Evolutionary conservation across 2,329 filamentous ascomycete genomes (phyloP).

Genomic region (Ophiostoma himal-ulmi): DNA sequence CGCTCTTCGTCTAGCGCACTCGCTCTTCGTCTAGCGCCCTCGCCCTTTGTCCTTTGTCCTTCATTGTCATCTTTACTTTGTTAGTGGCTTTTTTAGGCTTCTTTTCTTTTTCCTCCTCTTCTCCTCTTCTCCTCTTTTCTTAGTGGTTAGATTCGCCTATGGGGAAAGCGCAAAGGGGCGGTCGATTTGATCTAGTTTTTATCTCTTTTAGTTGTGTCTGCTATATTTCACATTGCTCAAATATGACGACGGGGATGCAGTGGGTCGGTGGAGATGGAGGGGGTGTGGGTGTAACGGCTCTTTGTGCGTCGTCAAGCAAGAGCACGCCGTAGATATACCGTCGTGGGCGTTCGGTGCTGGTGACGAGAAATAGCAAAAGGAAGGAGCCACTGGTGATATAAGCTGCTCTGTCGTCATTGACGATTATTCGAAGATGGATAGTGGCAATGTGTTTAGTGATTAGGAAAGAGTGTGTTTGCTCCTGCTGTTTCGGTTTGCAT

Average conservation of each 20-base stretch:
- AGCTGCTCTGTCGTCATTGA: background rate
- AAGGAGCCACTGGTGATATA: background rate
- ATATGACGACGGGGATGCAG: constrained; percentile 8
- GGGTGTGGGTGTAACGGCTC: constrained; percentile 12
- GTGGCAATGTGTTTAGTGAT: background rate
- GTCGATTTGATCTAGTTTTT: background rate
- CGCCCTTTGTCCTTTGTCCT: background rate
- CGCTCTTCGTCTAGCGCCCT: background rate
- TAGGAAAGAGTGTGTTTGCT: background rate
- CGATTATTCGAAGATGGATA: background rate
- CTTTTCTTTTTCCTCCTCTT: background rate
- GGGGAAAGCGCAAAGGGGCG: constrained; percentile 7
- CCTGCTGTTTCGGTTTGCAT: background rate
- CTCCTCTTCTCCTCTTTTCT: background rate
- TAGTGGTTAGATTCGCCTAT: background rate
- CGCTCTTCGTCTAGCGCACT: background rate
- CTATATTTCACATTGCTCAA: background rate
- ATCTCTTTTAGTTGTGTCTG: background rate
- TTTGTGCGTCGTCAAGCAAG: background rate
- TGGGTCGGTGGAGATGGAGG: constrained; percentile 5
- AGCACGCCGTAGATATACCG: background rate
- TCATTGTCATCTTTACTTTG: background rate
- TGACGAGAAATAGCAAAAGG: background rate
- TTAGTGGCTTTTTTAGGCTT: background rate
- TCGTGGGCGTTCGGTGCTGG: constrained; percentile 3